A percentile compares a stretch with the other conserved stretches of the same genome.
Evolutionary conservation across 441 rosid species (phyloP).

Genomic region (Gossypium trilobum): DNA sequence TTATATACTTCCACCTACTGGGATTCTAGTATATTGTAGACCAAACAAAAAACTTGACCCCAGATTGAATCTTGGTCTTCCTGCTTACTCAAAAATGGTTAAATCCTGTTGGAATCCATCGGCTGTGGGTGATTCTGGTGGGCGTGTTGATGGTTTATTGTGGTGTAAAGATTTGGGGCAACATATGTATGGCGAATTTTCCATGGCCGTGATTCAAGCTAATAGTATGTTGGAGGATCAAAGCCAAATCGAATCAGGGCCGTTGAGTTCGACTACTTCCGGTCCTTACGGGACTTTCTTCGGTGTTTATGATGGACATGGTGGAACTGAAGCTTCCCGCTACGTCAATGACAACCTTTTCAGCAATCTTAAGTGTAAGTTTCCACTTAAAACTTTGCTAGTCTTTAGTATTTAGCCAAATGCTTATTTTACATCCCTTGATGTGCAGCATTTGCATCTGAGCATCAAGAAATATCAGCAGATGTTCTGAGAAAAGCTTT

Average conservation of each 20-base stretch:
- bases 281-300: conserved; percentile 56
- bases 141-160: conserved; percentile 49
- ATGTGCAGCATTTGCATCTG: conserved; percentile 35
- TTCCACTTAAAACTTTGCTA: background rate
- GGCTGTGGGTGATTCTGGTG: conserved; percentile 25
- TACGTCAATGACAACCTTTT: conserved; percentile 54
- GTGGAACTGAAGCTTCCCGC: conserved; percentile 61
- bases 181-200: conserved; percentile 62
- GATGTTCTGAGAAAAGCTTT: conserved; percentile 38
- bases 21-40: conserved; percentile 17
- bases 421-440: conserved; percentile 8
- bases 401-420: background rate
- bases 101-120: conserved; percentile 58
- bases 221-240: conserved; percentile 63
- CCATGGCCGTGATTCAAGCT: conserved; percentile 82
- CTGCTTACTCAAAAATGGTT: conserved; percentile 35
- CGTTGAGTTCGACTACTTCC: conserved; percentile 31
- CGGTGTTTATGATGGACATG: conserved; percentile 85
- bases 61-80: conserved; percentile 18
- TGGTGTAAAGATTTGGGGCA: conserved; percentile 65
- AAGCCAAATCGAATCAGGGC: conserved; percentile 79
- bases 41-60: conserved; percentile 8
- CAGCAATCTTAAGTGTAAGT: conserved; percentile 55
- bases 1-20: conserved; percentile 27
- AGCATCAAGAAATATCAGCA: conserved; percentile 29